Base-by-base conservation (phyloP, 805 yeast species). In the Cyberlindnera maritima region DNA sequence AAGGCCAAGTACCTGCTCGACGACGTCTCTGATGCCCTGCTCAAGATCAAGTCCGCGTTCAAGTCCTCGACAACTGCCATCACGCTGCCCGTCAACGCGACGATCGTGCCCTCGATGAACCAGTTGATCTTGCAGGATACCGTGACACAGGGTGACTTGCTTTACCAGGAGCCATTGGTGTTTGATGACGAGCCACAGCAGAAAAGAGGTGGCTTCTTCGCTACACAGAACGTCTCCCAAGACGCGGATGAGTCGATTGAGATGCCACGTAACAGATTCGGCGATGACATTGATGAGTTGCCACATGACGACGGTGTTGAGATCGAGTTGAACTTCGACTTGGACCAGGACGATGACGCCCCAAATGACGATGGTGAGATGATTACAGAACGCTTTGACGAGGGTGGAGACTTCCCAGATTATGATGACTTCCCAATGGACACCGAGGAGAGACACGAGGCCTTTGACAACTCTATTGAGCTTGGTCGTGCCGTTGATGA, bases 1-100 rank as follows among this genome's bases (percentile, higher is more conserved):
- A 88, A 91, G 65, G 88, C 96, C 23, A 85, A 84, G 56, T 87
- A 87, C 54, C 69, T 91, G 20, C 70, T 86, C 41, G 95, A 88
- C 46, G 97, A 91, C 61, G 92, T 88, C 35, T 76, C 81, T 41
- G 95, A 87, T 55, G 85, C 89, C 3, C 65, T 89, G 49, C 66
- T 80, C 53, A 84, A 81, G 57, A 71, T 90, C 59, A 87, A 85
- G 59, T 76, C 85, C 31, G 77, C 88, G 2, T 85, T 88, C 64
- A 71, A 64, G 44, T 63, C 75, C 7, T 70, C 63, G 36, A 58
- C 66, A 6, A 64, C 71, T 47, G 67, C 76, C 13, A 80, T 82
- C 37, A 79, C 81, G 39, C 68, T 85, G 18, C 79, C 86, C 2
- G 75, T 77, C 1, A 80, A 75, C 54, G 74, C 80, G 15, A 84